Evolutionary conservation across 495 filamentous ascomycete species (phyloP), one percentile per base, ranked within the genome.

Genomic region (Cercophora samala): DNA sequence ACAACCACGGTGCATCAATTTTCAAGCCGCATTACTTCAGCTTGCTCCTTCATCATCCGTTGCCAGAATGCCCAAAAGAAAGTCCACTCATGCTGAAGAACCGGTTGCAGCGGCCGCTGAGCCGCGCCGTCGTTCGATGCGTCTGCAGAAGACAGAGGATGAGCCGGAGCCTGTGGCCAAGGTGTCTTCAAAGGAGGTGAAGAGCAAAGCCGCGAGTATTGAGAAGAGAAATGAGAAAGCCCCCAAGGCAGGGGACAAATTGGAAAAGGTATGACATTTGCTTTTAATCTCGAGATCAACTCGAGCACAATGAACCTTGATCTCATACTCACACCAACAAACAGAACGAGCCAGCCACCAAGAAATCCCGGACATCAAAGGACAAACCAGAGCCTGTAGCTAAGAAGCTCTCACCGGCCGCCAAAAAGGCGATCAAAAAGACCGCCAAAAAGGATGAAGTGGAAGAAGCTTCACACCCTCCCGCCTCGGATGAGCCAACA

Each of bases 21-120:
- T 24, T 0, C n/a, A 25, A n/a, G n/a, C 1, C 11, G 52, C 9
- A 9, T 61, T 22, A 54, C 29, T 18, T 21, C 5, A 19, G 46
- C 9, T 21, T 2, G 18, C 24, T 29, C n/a, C n/a, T n/a, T n/a
- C n/a, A n/a, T n/a, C n/a, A n/a, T n/a, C n/a, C n/a, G n/a, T n/a
- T n/a, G n/a, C 6, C 0, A 70, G 5, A 37, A 81, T 81, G 80
- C 70, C 72, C 4, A 82, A 82, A 58, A 73, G 79, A 54, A 82
- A 81, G 63, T 75, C 78, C 21, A 59, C 56, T 1, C 67, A 66
- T 8, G 65, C 15, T 1, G 69, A 46, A 18, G 0, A 64, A 4
- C 53, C 66, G 46, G 19, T 37, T 21, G 61, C 64, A 46, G 18
- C 60, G n/a, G 64, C 32, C 5, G 65, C 21, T 5, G 68, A 71